phyloP scores from a whole-genome alignment of 352 stramenopile species.

The Phytophthora europaea region DNA sequence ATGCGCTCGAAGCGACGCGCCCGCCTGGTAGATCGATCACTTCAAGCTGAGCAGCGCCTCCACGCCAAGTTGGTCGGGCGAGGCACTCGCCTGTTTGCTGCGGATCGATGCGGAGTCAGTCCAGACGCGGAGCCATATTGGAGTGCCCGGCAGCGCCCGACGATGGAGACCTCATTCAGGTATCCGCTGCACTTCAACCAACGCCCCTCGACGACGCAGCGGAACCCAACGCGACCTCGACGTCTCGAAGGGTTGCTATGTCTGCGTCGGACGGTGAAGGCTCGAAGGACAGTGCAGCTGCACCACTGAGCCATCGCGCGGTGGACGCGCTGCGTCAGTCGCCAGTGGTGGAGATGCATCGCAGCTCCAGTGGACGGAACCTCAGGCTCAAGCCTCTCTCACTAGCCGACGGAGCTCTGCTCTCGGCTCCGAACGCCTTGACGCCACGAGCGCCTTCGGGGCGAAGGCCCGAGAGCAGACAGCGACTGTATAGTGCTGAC shows the following conservation, averaged over 20 bases:
- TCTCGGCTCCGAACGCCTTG: conserved; percentile 49
- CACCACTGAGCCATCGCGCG: conserved; percentile 31
- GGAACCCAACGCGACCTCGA: not conserved
- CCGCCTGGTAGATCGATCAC: conserved; percentile 17
- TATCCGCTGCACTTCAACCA: conserved; percentile 8
- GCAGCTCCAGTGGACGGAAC: conserved; percentile 63
- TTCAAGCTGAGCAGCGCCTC: conserved; percentile 5
- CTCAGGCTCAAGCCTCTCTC: conserved; percentile 57
- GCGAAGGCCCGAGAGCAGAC: conserved; percentile 35
- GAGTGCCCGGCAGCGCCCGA: conserved; percentile 1
- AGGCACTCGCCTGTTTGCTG: conserved; percentile 11
- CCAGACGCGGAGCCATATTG: not conserved
- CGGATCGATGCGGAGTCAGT: conserved; percentile 14
- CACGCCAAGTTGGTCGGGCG: not conserved
- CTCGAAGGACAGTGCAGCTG: conserved; percentile 1
- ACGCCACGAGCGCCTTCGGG: conserved; percentile 58
- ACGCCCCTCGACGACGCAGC: conserved; percentile 14
- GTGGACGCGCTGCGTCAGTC: conserved; percentile 38
- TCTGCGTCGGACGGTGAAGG: conserved; percentile 11
- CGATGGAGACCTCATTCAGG: conserved; percentile 5
- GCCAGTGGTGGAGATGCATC: conserved; percentile 53
- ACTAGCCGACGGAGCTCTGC: conserved; percentile 36
- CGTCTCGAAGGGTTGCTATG: conserved; percentile 31
- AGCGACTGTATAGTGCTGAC: conserved; percentile 36
- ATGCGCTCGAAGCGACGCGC: conserved; percentile 32